Base-by-base conservation (phyloP, 2,329 filamentous ascomycete species). In the Dryadomyces sulphureus region DNA sequence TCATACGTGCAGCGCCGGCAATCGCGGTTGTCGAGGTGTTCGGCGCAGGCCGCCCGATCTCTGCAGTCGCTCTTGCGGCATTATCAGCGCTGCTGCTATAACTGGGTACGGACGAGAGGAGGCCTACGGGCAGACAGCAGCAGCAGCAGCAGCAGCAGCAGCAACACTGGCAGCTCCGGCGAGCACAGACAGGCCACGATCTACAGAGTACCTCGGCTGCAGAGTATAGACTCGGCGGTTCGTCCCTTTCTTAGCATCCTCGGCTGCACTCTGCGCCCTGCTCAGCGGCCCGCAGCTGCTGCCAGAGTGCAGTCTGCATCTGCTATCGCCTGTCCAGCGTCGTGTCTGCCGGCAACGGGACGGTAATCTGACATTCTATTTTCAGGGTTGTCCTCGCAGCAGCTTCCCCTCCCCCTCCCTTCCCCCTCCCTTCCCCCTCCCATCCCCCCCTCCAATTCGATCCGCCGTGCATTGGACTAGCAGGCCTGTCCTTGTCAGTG, bases 361-460 rank as follows among this genome's bases (percentile, higher is more conserved):
- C 41, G 41, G 41, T 27, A 42, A 42, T 42, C 41, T 34, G 41
- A 42, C 41, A 42, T 25, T 21, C 19, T 19, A 30, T 34, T 16
- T 21, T 34, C 16, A 8, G 8, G 19, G 21, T 30, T 41, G 14
- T 27, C 22, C 27, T 34, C 19, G 20, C 19, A 19, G 12, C 24
- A 12, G 22, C 16, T n/a, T 14, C 27, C 41, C 30, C 11, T 27
- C 27, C 27, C 41, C 5, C 17, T 36, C 34, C 34, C 4, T 35
- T 17, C 11, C 32, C 32, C 16, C 16, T 6, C 16, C 32, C 16
- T n/a, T 6, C 32, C 11, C 16, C 16, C 11, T n/a, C 9, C 16
- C 11, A 8, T n/a, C 32, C 7, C 12, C 12, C 16, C 27, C 27
- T 32, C 27, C 16, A 32, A 32, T 14, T 14, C 4, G 4, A 32